Conservation (phyloP, 2,329 filamentous ascomycete species). For the Gnomoniopsis smithogilvyi region DNA sequence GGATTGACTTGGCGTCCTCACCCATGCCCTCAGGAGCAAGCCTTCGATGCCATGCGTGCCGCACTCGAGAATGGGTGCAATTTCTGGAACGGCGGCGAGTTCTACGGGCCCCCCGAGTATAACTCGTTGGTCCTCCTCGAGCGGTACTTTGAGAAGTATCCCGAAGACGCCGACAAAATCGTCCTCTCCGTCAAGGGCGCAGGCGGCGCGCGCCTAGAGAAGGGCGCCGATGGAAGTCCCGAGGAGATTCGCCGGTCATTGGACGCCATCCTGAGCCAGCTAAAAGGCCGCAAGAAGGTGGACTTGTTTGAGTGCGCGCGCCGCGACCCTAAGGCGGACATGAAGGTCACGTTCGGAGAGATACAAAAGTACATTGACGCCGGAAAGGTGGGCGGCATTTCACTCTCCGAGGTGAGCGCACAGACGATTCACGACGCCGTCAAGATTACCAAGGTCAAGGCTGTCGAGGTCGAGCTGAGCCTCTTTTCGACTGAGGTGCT, state of each 20-base stretch:
- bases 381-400: slow-evolving; percentile 49
- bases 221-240: slow-evolving; percentile 46
- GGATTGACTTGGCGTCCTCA: slow-evolving; percentile 42
- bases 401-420: slow-evolving; percentile 49
- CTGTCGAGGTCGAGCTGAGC: slow-evolving; percentile 54
- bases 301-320: slow-evolving; percentile 60
- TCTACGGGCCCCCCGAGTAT: slow-evolving; percentile 58
- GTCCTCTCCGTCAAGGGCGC: slow-evolving; percentile 63
- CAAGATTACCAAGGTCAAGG: slow-evolving; percentile 39
- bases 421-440: slow-evolving; percentile 46
- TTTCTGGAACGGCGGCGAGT: slow-evolving; percentile 62
- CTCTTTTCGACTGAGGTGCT: slow-evolving; percentile 48
- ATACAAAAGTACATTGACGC: slow-evolving; percentile 46
- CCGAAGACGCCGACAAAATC: slow-evolving; percentile 61
- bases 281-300: slow-evolving; percentile 55
- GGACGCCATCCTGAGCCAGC: slow-evolving; percentile 49
- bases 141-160: slow-evolving; percentile 61
- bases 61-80: slow-evolving; percentile 43
- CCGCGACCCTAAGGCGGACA: slow-evolving; percentile 47
- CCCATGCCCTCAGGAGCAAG: slow-evolving; percentile 41
- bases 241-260: slow-evolving; percentile 54
- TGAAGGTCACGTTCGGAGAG: slow-evolving; percentile 40
- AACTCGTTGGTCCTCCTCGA: slow-evolving; percentile 58
- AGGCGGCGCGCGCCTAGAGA: slow-evolving; percentile 28
- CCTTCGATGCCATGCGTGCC: slow-evolving; percentile 53